Percentiles rank a stretch among this genome's conserved stretches.
phyloP scores from a whole-genome alignment of 345 rosid genomes.

The Eucalyptus globulus region DNA sequence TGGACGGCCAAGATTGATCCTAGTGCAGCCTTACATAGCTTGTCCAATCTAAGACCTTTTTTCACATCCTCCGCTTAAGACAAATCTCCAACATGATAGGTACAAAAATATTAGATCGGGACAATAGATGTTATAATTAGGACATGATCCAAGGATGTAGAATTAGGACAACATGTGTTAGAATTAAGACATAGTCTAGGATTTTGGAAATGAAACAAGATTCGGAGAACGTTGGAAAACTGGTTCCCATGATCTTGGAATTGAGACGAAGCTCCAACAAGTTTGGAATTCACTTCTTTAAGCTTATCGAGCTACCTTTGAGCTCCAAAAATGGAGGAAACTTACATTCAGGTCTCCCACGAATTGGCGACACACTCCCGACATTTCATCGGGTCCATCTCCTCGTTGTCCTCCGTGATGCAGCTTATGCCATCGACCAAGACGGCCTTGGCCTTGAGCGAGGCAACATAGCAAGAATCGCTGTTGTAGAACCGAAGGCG shows the following conservation, averaged over 20 bases:
- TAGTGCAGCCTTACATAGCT: not conserved
- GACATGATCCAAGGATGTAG: not conserved
- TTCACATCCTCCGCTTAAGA: not conserved
- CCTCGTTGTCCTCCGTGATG: too few relatives aligned
- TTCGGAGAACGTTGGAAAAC: not conserved
- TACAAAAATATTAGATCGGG: too few relatives aligned
- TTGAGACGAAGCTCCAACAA: not conserved
- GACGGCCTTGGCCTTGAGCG: too few relatives aligned
- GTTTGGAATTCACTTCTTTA: not conserved
- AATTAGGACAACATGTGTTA: not conserved
- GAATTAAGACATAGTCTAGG: too few relatives aligned
- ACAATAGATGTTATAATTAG: too few relatives aligned
- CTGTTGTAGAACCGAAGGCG: too few relatives aligned
- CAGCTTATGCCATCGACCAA: too few relatives aligned
- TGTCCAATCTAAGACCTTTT: not conserved
- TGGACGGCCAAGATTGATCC: not conserved
- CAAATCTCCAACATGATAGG: too few relatives aligned
- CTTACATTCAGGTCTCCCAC: not conserved
- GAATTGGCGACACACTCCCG: too few relatives aligned
- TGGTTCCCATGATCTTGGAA: not conserved
- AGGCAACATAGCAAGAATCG: too few relatives aligned
- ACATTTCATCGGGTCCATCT: too few relatives aligned
- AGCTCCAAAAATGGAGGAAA: not conserved
- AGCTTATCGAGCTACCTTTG: not conserved
- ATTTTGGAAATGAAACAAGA: not conserved